A percentile compares a stretch with the other conserved stretches of the same genome.
phyloP scores from a whole-genome alignment of 108 stramenopile species.

The Discostella stelligeroides region DNA sequence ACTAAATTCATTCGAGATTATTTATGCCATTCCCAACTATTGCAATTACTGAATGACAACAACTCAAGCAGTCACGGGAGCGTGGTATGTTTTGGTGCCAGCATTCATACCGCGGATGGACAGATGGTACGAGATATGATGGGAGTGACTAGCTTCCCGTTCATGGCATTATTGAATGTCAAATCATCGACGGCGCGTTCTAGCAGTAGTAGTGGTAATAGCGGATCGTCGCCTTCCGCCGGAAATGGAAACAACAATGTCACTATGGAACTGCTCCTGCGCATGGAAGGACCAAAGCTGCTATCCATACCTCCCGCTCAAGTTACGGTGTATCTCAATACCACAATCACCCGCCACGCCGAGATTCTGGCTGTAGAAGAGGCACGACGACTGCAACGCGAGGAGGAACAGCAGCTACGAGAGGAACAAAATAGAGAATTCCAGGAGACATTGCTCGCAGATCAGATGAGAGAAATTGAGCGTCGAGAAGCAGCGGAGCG shows the following conservation, averaged over 20 bases:
- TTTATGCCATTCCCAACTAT: slow-evolving; percentile 53
- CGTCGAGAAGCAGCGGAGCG: slow-evolving; percentile 30
- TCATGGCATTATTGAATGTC: slow-evolving; percentile 61
- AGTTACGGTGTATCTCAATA: slow-evolving; percentile 51
- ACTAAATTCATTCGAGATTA: slow-evolving; percentile 51
- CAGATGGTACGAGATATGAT: slow-evolving; percentile 60
- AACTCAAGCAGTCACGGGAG: slow-evolving; percentile 13
- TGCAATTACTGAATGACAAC: slow-evolving; percentile 42
- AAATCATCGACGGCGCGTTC: slow-evolving; percentile 61
- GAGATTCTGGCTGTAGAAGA: slow-evolving; percentile 50
- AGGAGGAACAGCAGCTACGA: slow-evolving; percentile 74
- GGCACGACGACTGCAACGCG: slow-evolving; percentile 60
- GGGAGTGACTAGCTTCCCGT: slow-evolving; percentile 64
- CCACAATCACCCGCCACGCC: slow-evolving; percentile 57
- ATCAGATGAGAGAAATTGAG: slow-evolving; percentile 57
- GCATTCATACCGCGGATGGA: slow-evolving; percentile 78
- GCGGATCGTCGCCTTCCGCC: not conserved
- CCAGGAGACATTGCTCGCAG: slow-evolving; percentile 72
- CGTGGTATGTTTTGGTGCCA: slow-evolving; percentile 56
- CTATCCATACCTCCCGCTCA: slow-evolving; percentile 43
- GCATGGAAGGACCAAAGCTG: slow-evolving; percentile 62
- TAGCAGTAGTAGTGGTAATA: too few relatives aligned
- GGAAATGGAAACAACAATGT: slow-evolving; percentile 10
- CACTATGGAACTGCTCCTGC: slow-evolving; percentile 61
- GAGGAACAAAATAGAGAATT: slow-evolving; percentile 85